Base-by-base conservation (phyloP, 305 asterid species). In the Rubia balearica region DNA sequence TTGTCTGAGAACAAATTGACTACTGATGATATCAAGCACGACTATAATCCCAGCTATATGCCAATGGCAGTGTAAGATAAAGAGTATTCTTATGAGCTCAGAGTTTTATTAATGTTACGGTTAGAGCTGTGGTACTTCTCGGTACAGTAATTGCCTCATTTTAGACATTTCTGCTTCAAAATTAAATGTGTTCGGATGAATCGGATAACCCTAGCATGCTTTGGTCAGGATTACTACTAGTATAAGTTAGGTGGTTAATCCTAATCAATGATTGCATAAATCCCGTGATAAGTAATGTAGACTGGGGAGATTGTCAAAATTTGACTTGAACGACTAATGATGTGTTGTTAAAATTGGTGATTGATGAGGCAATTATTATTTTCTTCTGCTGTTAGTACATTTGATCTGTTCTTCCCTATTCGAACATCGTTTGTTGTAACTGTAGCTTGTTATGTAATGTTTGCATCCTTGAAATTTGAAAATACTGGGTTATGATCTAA, bases 21-120 rank as follows among this genome's bases (percentile, higher is more conserved):
- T n/a, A 73, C 70, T 1, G 87, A 83, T 56, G 92, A 85, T 73
- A 70, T 92, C 78, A 90, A 81, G 84, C 89, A 86, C 75, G 90
- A 86, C 63, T 92, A 92, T 77, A 71, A 43, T 80, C 74, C 72
- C 71, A 16, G 8, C 68, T 87, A 70, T 79, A 0, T 27, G 56
- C 92, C 95, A 40, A 0, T 49, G 55, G 68, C 92, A 68, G 81
- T 77, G 98, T 92, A 87, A 57, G 62, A 22, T 40, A 1, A 10
- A 13, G 46, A 5, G 13, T 43, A 5, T 4, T 22, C 41, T 57
- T 36, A 45, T n/a, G 62, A 3, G 48, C 41, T 40, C 9, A 8
- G n/a, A 3, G 33, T 9, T 8, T 40, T 41, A 8, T 45, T 57
- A 19, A 12, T 30, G 64, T 61, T 8, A 41, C 53, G 12, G 7